Base-by-base conservation (phyloP, 805 yeast genomes). In the Ogataea allantospora region DNA sequence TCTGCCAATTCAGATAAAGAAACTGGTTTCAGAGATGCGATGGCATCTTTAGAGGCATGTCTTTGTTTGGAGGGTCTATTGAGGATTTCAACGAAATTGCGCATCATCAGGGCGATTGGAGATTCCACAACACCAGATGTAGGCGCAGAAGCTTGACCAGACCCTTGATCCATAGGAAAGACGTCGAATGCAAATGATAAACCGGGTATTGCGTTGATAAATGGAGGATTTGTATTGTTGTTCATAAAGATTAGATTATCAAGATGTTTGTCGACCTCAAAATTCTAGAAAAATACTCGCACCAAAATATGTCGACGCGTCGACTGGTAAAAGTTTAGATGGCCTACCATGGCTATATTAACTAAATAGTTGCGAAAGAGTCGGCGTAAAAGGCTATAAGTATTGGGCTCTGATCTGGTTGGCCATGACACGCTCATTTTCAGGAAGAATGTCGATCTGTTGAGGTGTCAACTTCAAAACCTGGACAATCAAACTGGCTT, bases 401-500 rank as follows among this genome's bases (percentile, higher is more conserved):
- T 80, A 80, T 51, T 80, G 83, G 9, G 71, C 60, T 46, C 78
- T 66, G 33, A 80, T 63, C 42, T 70, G 71, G 30, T 67, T 66
- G 14, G 80, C 80, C 79, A 79, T 75, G 24, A 65, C 51, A 43
- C 71, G 71, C 51, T 75, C 73, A 33, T 73, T 77, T 9, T 67
- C 67, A 2, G 79, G 79, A 39, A 76, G 61, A 9, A 64, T 58
- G 26, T 65, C 63, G 30, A 76, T 66, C 48, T 76, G 80, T 24
- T 71, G 75, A 5, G 67, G 67, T 0, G 77, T 66, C 46, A 76
- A 59, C 31, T 70, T 62, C 43, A 76, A 62, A 9, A 76, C 78
- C 55, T 75, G 80, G 13, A 73, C 75, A 28, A 76, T 67, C 48
- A 75, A 61, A 38, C 68, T 67, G 18, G 83, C 83, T 57, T 81